Percentiles rank a stretch among this genome's conserved stretches.
phyloP scores from a whole-genome alignment of 1,284 basidiomycete genomes.

The Ceratorhiza oryzae-sativae region DNA sequence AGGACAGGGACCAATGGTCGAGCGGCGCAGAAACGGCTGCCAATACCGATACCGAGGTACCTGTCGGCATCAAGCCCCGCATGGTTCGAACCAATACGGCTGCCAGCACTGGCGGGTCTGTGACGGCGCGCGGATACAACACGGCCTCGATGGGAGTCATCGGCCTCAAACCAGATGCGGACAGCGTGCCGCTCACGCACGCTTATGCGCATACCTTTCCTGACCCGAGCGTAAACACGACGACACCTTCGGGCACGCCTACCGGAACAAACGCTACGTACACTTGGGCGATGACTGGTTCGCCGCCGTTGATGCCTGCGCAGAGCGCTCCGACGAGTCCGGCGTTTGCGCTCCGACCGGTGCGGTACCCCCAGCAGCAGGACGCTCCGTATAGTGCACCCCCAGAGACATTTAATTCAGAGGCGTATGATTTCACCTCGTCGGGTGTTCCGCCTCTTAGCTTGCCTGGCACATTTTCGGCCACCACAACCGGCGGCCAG shows the following conservation, averaged over 20 bases:
- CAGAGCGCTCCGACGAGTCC: slow-evolving; percentile 42
- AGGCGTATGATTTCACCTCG: slow-evolving; percentile 15
- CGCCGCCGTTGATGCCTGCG: slow-evolving; percentile 41
- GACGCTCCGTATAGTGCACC: background rate
- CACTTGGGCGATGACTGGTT: slow-evolving; percentile 20
- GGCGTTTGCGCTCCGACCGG: slow-evolving; percentile 40
- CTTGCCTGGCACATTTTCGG: slow-evolving; percentile 21
- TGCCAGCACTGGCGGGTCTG: slow-evolving; percentile 16
- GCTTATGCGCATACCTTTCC: slow-evolving; percentile 28
- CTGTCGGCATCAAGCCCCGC: background rate
- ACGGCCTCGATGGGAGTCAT: slow-evolving; percentile 19
- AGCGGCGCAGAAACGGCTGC: slow-evolving; percentile 27
- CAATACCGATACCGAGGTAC: slow-evolving; percentile 12
- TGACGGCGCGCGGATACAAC: slow-evolving; percentile 11
- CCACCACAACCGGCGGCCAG: slow-evolving; percentile 23
- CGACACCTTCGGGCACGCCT: slow-evolving; percentile 44
- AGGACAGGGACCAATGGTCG: slow-evolving; percentile 27
- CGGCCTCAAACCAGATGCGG: slow-evolving; percentile 24
- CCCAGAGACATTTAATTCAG: slow-evolving; percentile 21
- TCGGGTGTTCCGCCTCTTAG: slow-evolving; percentile 20
- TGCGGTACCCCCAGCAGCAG: slow-evolving; percentile 20
- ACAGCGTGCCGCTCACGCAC: slow-evolving; percentile 31
- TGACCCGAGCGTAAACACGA: slow-evolving; percentile 45
- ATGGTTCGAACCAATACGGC: slow-evolving; percentile 17
- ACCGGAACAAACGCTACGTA: slow-evolving; percentile 44